phyloP scores from a whole-genome alignment of 2,329 filamentous ascomycete species.

The Phoma sp. region DNA sequence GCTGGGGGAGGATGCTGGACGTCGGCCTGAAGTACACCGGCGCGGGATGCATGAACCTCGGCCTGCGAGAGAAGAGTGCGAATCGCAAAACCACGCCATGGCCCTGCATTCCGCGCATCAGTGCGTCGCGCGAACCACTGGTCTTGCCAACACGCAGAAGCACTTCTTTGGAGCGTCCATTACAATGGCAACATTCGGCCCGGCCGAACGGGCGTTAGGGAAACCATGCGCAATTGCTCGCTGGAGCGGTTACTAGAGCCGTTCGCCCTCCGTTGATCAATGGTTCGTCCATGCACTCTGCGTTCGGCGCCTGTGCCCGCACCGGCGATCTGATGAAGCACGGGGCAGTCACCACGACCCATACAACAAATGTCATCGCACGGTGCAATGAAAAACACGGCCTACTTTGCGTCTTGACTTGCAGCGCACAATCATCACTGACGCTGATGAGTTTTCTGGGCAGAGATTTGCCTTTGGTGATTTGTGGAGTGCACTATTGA shows the following conservation, averaged over 20 bases:
- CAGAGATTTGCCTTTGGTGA: background rate
- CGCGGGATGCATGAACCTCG: constrained; percentile 14
- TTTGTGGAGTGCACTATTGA: constrained; percentile 25
- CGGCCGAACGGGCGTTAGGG: constrained; percentile 4
- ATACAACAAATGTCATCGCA: background rate
- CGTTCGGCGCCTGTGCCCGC: constrained; percentile 9
- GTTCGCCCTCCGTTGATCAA: background rate
- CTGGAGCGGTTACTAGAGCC: background rate
- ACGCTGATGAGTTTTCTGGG: no score
- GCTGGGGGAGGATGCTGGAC: background rate
- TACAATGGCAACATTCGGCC: constrained; percentile 3
- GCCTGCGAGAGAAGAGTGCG: background rate
- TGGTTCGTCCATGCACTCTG: background rate
- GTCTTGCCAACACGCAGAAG: background rate
- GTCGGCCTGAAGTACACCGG: constrained; percentile 13
- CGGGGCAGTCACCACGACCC: constrained; percentile 6
- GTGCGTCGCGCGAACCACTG: background rate
- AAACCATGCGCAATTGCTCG: background rate
- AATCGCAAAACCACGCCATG: background rate
- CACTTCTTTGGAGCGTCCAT: background rate
- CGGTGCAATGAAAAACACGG: constrained; percentile 6
- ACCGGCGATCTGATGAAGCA: constrained; percentile 13
- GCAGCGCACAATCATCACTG: background rate
- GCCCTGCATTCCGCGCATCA: background rate
- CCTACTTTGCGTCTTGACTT: background rate